Percentiles rank a stretch among this genome's conserved stretches.
phyloP scores from a whole-genome alignment of 2,329 filamentous ascomycete genomes.

The Botryosphaeria dothidea region DNA sequence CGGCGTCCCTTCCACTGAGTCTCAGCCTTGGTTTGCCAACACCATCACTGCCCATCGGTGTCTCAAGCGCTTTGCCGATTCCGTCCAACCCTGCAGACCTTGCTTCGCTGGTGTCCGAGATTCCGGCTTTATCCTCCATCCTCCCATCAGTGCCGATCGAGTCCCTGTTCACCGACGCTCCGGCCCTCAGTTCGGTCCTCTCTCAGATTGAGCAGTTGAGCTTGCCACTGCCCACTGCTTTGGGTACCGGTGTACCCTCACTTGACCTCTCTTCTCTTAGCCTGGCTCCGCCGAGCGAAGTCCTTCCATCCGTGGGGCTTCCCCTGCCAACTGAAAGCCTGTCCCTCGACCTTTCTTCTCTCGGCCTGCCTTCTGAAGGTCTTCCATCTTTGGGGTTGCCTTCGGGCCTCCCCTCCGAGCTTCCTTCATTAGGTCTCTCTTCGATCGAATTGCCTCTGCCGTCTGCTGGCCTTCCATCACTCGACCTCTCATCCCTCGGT shows the following conservation, averaged over 20 bases:
- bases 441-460: no score
- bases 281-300: no score
- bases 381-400: neutral
- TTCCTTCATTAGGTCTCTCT: no score
- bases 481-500: neutral
- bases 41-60: neutral
- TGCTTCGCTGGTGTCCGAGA: neutral
- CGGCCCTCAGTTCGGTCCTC: slow-evolving; percentile 2
- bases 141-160: neutral
- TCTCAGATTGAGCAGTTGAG: neutral
- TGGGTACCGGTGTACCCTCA: neutral
- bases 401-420: no score
- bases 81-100: neutral
- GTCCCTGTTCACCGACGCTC: neutral
- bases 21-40: neutral
- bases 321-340: no score
- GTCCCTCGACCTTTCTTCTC: neutral
- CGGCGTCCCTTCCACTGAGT: neutral
- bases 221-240: neutral
- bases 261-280: neutral
- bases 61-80: neutral
- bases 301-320: no score
- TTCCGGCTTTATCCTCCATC: neutral
- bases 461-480: neutral
- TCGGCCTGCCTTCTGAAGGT: neutral